These are phyloP conservation scores for Nepenthes mirabilis DNA, from an alignment of 148 eudicot species.

Conservation along the genomic window DNA sequence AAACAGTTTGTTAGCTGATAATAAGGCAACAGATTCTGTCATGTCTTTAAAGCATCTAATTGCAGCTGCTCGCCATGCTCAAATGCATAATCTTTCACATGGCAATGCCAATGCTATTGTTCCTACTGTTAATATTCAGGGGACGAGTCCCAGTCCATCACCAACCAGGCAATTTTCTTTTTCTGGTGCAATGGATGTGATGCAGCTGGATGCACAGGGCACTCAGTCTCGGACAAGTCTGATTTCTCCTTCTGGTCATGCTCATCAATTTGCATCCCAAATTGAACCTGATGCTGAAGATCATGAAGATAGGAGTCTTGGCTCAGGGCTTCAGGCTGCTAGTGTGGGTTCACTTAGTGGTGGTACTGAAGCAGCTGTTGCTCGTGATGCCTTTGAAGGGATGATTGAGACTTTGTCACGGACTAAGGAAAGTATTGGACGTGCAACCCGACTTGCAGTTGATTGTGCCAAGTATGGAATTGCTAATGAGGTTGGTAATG, in stretches of 20 bases:
- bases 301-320: slow-evolving; percentile 42
- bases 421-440: slow-evolving; percentile 97
- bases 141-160: slow-evolving; percentile 36
- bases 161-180: slow-evolving; percentile 23
- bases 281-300: slow-evolving; percentile 40
- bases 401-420: slow-evolving; percentile 97
- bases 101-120: slow-evolving; percentile 18
- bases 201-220: slow-evolving; percentile 28
- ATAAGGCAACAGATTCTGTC: slow-evolving; percentile 33
- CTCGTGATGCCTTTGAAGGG: slow-evolving; percentile 99
- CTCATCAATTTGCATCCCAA: slow-evolving; percentile 15
- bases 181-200: slow-evolving; percentile 24
- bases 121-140: slow-evolving; percentile 16
- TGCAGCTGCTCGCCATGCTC: slow-evolving; percentile 87
- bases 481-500: slow-evolving; percentile 68
- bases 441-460: slow-evolving; percentile 96
- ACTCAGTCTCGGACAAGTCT: slow-evolving; percentile 19
- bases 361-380: slow-evolving; percentile 95
- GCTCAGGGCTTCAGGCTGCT: slow-evolving; percentile 34
- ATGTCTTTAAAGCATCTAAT: slow-evolving; percentile 70
- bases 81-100: slow-evolving; percentile 29
- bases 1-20: slow-evolving; percentile 26
- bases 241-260: slow-evolving; percentile 39
- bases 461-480: slow-evolving; percentile 98
- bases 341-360: slow-evolving; percentile 67